These are phyloP conservation scores for Zygoascus meyerae DNA, from an alignment of 1,139 yeast species.

Conservation along the genomic window DNA sequence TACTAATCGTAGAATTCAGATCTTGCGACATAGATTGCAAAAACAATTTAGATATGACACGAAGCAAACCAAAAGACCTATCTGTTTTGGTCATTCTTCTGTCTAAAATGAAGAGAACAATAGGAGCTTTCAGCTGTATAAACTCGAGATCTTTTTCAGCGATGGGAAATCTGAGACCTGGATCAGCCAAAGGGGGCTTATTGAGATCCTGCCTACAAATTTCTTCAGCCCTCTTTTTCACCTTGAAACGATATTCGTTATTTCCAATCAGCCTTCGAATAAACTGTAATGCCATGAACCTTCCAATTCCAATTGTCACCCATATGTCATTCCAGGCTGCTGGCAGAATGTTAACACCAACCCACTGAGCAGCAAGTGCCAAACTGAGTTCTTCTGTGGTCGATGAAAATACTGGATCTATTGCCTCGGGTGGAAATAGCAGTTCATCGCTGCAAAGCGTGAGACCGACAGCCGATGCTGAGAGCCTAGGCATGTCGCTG, in stretches of 20 bases:
- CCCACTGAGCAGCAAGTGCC: constrained; percentile 84
- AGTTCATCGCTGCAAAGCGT: constrained; percentile 59
- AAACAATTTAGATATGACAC: constrained; percentile 87
- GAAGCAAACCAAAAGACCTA: constrained; percentile 81
- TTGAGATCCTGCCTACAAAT: constrained; percentile 72
- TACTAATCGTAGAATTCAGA: constrained; percentile 70
- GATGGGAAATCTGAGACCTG: constrained; percentile 62
- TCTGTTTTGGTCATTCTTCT: constrained; percentile 95
- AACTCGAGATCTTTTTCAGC: constrained; percentile 58
- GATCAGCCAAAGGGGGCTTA: constrained; percentile 74
- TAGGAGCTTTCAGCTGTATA: constrained; percentile 73
- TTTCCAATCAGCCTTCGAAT: constrained; percentile 67
- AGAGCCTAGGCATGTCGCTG: constrained; percentile 46
- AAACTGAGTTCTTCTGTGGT: constrained; percentile 59
- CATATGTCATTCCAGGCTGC: constrained; percentile 77
- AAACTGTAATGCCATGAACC: constrained; percentile 75
- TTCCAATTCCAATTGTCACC: constrained; percentile 83
- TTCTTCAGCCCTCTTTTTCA: constrained; percentile 58
- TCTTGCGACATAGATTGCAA: constrained; percentile 97
- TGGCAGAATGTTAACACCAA: constrained; percentile 88
- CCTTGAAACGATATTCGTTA: constrained; percentile 70
- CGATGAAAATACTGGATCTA: constrained; percentile 71
- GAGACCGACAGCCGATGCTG: constrained; percentile 67
- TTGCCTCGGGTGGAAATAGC: constrained; percentile 67
- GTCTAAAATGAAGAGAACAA: constrained; percentile 78